Conservation (phyloP, 2,329 filamentous ascomycete genomes). For the Cladosporium sp. region DNA sequence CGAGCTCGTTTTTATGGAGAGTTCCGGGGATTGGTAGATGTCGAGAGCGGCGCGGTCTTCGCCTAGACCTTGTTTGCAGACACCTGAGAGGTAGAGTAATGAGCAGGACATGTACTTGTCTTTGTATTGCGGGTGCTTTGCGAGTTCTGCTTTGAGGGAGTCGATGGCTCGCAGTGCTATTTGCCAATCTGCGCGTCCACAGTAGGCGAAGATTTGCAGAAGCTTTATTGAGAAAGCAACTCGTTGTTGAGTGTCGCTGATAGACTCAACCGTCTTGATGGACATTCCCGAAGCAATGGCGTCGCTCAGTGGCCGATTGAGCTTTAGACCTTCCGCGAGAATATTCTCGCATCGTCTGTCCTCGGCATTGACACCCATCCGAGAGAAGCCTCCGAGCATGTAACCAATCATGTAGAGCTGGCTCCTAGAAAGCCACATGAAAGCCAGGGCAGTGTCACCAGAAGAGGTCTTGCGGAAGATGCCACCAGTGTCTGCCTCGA, state of each 20-base stretch:
- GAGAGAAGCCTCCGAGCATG: slow-evolving; percentile 52
- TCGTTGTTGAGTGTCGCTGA: not conserved
- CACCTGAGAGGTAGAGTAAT: slow-evolving; percentile 63
- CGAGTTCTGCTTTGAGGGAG: slow-evolving; percentile 42
- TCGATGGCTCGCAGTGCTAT: slow-evolving; percentile 56
- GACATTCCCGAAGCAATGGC: not conserved
- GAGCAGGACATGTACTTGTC: slow-evolving; percentile 36
- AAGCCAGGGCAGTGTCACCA: slow-evolving; percentile 42
- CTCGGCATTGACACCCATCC: slow-evolving; percentile 51
- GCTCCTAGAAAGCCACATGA: slow-evolving; percentile 57
- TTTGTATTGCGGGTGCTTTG: slow-evolving; percentile 10
- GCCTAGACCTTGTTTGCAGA: slow-evolving; percentile 72
- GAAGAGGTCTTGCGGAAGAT: slow-evolving; percentile 36
- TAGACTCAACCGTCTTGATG: not conserved
- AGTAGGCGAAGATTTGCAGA: slow-evolving; percentile 51
- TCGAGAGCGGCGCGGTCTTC: slow-evolving; percentile 63
- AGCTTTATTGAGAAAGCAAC: slow-evolving; percentile 5
- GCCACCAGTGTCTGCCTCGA: slow-evolving; percentile 40
- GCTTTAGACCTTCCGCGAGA: slow-evolving; percentile 53
- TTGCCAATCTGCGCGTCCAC: slow-evolving; percentile 66
- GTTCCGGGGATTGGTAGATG: slow-evolving; percentile 59
- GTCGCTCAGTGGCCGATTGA: slow-evolving; percentile 37
- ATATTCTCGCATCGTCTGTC: slow-evolving; percentile 54
- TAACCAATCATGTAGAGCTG: slow-evolving; percentile 58
- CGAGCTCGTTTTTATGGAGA: slow-evolving; percentile 44